Evolutionary conservation across 73 alveolate genomes (phyloP).

Genomic region (Symbiodinium pilosum): DNA sequence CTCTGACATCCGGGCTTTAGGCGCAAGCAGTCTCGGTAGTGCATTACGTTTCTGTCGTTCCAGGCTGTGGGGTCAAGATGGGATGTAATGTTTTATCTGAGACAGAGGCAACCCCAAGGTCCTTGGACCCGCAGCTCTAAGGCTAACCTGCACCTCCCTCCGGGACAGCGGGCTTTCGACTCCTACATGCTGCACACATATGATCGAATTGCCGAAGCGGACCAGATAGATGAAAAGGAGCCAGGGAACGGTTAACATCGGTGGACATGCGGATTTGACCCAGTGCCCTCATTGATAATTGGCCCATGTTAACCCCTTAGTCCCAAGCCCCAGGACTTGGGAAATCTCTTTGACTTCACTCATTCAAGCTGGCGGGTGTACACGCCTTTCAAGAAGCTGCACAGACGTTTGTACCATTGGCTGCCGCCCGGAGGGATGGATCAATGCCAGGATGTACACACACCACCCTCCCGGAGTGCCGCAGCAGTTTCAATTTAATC

Average conservation of each 20-base stretch:
- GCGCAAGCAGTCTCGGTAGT: not conserved
- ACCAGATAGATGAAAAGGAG: constrained; percentile 9
- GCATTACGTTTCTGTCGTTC: not conserved
- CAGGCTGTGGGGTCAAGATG: not conserved
- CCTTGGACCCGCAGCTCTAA: not conserved
- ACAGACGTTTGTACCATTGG: not conserved
- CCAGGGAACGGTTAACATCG: not conserved
- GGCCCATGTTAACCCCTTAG: not conserved
- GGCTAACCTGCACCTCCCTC: constrained; percentile 14
- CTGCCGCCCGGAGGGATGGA: constrained; percentile 2
- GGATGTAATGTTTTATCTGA: not conserved
- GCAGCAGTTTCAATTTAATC: not conserved
- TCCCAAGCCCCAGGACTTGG: constrained; percentile 6
- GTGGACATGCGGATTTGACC: not conserved
- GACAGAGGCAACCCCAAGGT: not conserved
- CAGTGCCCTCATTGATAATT: not conserved
- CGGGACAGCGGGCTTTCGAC: constrained; percentile 8
- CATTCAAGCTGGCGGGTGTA: not conserved
- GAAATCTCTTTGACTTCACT: not conserved
- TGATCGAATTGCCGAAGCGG: not conserved
- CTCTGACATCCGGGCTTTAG: not conserved
- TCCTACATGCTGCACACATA: constrained; percentile 2
- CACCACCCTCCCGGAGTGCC: constrained; percentile 26
- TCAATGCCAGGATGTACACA: constrained; percentile 11
- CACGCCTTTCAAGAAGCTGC: not conserved